Base-by-base conservation (phyloP, 177 flowering plant genomes). In the Telopea speciosissima region DNA sequence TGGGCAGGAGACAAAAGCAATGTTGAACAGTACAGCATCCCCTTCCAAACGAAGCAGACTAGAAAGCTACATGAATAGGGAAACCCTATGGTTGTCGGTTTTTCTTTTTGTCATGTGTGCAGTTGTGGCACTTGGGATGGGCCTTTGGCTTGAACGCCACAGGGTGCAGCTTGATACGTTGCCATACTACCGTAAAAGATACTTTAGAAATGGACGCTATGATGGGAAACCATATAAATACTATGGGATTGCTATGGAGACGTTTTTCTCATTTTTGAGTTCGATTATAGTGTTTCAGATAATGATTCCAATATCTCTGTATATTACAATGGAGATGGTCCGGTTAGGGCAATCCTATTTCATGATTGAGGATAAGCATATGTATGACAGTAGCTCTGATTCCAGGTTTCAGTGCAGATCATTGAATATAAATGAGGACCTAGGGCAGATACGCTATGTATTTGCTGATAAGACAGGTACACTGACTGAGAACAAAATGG, bases 1-100 rank as follows among this genome's bases (percentile, higher is more conserved):
- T 70, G 98, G 98, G 23, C 97, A 91, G 84, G 98, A 93, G 78
- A 93, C 98, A 14, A 90, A 93, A 80, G 98, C 98, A 62, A 91
- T 93, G 97, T 61, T 93, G 81, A 93, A 93, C 68, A 93, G 98
- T 84, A 90, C 98, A 25, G 82, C 82, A 11, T 87, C 93, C 25
- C 90, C 98, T 76, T 79, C 95, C 60, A 93, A 93, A 80, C 82
- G 96, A 83, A 93, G 98, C 83, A 90, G 68, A 75, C 78, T 93
- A 74, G 98, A 93, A 77, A 72, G 81, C 70, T 83, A 89, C 76
- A 93, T 93, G 98, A 93, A 93, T 74, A 81, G 95, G 71, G 97
- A 93, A 78, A 93, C 97, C 28, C 70, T 93, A 0, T 88, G 93
- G 93, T 77, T 93, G 81, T 93, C 98, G 1, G 74, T 89, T 74